phyloP scores from a whole-genome alignment of 2,329 filamentous ascomycete species.

The Alternaria tenuissima region DNA sequence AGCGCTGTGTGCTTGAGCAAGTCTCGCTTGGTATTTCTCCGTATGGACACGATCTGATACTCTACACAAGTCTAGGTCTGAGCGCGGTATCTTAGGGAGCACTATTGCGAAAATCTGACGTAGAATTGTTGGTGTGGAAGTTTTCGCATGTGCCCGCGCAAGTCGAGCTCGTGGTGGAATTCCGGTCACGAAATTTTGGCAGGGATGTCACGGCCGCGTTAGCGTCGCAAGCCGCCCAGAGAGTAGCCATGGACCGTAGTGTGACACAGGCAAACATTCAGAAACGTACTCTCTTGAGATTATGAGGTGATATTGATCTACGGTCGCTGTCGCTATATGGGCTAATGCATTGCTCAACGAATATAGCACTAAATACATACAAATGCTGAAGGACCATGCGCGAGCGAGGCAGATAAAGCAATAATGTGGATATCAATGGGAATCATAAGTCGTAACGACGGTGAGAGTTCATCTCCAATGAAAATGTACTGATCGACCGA shows the following conservation, averaged over 20 bases:
- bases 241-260: background rate
- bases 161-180: conserved; percentile 15
- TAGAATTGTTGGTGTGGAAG: background rate
- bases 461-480: background rate
- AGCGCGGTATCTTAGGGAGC: background rate
- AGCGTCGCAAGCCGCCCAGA: background rate
- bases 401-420: conserved; percentile 5
- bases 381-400: background rate
- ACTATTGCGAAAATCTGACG: background rate
- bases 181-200: conserved; percentile 43
- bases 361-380: conserved; percentile 3
- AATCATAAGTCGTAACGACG: conserved; percentile 26
- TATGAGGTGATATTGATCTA: background rate
- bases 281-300: background rate
- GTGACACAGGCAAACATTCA: background rate
- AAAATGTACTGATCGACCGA: background rate
- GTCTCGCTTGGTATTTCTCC: background rate
- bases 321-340: background rate
- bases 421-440: conserved; percentile 22
- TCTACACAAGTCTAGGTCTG: background rate
- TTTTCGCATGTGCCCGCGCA: conserved; percentile 4
- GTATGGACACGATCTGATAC: background rate
- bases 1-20: background rate
- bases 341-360: background rate
- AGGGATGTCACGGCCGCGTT: conserved; percentile 40